phyloP scores from a whole-genome alignment of 2,329 filamentous ascomycete species.

The Dissoconium aciculare region DNA sequence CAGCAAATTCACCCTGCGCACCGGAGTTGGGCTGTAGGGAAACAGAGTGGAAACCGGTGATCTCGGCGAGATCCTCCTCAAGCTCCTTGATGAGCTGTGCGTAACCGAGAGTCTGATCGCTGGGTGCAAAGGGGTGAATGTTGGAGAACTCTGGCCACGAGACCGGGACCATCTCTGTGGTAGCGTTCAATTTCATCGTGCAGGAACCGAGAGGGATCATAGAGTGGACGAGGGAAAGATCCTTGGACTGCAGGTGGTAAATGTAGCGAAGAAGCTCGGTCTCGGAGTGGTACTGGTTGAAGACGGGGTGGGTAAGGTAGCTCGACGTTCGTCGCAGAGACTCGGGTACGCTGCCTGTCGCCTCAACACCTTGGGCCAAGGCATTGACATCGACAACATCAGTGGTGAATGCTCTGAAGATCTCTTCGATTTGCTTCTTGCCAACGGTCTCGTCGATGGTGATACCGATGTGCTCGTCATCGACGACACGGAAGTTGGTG shows the following conservation, averaged over 20 bases:
- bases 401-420: conserved; percentile 41
- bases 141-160: conserved; percentile 61
- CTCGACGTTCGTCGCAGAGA: conserved; percentile 53
- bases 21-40: conserved; percentile 92
- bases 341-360: conserved; percentile 35
- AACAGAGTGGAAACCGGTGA: conserved; percentile 81
- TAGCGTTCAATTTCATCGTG: conserved; percentile 89
- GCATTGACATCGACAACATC: conserved; percentile 25
- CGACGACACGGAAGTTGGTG: conserved; percentile 50
- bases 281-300: conserved; percentile 90
- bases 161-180: conserved; percentile 81
- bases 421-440: conserved; percentile 39
- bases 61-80: conserved; percentile 59
- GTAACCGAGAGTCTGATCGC: conserved; percentile 52
- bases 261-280: conserved; percentile 91
- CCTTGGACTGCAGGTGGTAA: conserved; percentile 81
- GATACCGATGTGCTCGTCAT: conserved; percentile 49
- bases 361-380: conserved; percentile 19
- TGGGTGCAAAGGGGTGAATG: conserved; percentile 66
- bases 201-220: conserved; percentile 97
- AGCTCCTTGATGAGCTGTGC: conserved; percentile 53
- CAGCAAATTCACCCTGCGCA: conserved; percentile 88
- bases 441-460: conserved; percentile 64
- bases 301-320: conserved; percentile 80
- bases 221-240: conserved; percentile 83